Evolutionary conservation across 2,329 filamentous ascomycete genomes (phyloP).

Genomic region (Arthrobotrys sinensis): DNA sequence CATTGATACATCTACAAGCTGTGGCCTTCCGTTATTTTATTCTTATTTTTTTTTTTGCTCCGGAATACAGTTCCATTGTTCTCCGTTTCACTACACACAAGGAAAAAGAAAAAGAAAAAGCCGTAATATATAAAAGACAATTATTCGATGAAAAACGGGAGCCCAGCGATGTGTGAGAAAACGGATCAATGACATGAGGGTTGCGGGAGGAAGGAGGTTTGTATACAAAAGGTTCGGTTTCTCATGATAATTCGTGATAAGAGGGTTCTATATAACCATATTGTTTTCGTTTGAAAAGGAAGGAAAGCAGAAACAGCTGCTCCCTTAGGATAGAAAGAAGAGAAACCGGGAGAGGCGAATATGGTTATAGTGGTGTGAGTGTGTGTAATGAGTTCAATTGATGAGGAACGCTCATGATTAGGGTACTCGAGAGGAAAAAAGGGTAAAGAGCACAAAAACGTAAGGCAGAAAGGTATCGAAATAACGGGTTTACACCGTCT

Average conservation of each 20-base stretch:
- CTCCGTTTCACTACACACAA: slow-evolving; percentile 58
- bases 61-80: slow-evolving; percentile 60
- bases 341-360: slow-evolving; percentile 24
- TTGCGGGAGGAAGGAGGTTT: slow-evolving; percentile 15
- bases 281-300: slow-evolving; percentile 3
- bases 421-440: slow-evolving; percentile 55
- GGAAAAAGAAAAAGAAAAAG: slow-evolving; percentile 43
- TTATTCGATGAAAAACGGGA: slow-evolving; percentile 45
- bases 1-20: too few species aligned
- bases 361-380: slow-evolving; percentile 33
- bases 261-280: slow-evolving; percentile 38
- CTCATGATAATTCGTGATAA: slow-evolving; percentile 40
- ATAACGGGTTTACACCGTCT: slow-evolving; percentile 45
- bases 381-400: slow-evolving; percentile 42
- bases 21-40: neutral
- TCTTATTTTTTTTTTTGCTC: slow-evolving; percentile 23
- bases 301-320: slow-evolving; percentile 2
- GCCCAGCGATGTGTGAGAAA: slow-evolving; percentile 52
- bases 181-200: slow-evolving; percentile 37
- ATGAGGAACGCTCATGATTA: slow-evolving; percentile 60
- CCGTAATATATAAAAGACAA: slow-evolving; percentile 59
- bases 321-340: slow-evolving; percentile 10
- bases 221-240: slow-evolving; percentile 53
- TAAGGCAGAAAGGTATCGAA: slow-evolving; percentile 30
- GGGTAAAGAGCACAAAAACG: slow-evolving; percentile 29